phyloP scores from a whole-genome alignment of 768 basidiomycete genomes.

The Daedaleopsis nitida region DNA sequence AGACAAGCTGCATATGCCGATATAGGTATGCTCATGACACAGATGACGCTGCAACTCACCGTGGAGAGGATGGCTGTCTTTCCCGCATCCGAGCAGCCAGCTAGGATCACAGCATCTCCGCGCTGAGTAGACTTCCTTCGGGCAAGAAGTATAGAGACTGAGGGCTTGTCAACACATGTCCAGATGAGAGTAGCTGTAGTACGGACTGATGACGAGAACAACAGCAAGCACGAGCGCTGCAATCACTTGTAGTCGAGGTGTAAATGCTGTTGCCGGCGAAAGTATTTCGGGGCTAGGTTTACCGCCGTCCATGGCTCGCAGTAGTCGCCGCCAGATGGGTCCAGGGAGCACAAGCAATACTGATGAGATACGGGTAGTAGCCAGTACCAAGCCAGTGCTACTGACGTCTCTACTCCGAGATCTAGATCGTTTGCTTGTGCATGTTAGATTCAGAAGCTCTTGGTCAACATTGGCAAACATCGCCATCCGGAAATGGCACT shows the following conservation, averaged over 20 bases:
- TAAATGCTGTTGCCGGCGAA: constrained; percentile 37
- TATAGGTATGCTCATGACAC: constrained; percentile 16
- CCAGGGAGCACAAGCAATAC: too few species aligned
- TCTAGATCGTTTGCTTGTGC: constrained; percentile 2
- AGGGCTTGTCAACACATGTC: constrained; percentile 18
- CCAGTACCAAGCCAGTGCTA: not conserved
- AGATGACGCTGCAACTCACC: constrained; percentile 43
- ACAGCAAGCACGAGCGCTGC: constrained; percentile 48
- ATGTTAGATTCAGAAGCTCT: constrained; percentile 25
- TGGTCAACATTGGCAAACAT: constrained; percentile 14
- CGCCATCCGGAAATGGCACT: too few species aligned
- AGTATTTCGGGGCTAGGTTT: constrained; percentile 36
- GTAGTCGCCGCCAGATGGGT: not conserved
- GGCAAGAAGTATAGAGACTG: constrained; percentile 48
- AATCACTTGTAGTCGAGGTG: constrained; percentile 41
- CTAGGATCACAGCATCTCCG: constrained; percentile 70
- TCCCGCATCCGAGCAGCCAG: constrained; percentile 75
- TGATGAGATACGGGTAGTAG: too few species aligned
- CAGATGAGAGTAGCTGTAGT: not conserved
- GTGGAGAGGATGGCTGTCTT: constrained; percentile 79
- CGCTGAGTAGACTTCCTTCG: constrained; percentile 45
- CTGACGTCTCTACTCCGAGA: not conserved
- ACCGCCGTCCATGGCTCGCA: not conserved
- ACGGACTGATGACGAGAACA: constrained; percentile 45
- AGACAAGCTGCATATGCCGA: constrained; percentile 54